phyloP scores from a whole-genome alignment of 805 yeast species.

The Zygosaccharomyces pseudorouxii region DNA sequence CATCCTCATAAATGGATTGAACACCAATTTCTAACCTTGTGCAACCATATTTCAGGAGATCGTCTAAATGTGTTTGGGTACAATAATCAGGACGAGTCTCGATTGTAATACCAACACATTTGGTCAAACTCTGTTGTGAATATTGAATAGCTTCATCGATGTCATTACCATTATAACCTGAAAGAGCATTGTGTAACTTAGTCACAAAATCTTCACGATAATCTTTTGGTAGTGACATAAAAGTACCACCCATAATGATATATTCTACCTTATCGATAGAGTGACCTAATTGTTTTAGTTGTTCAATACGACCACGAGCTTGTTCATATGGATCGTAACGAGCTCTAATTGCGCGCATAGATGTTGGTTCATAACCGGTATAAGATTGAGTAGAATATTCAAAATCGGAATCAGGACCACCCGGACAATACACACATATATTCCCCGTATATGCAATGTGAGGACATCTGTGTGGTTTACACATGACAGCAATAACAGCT shows the following conservation, averaged over 20 bases:
- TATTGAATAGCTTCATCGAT: conserved; percentile 86
- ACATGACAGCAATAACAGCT: conserved; percentile 99
- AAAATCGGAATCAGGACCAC: conserved; percentile 97
- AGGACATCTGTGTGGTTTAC: conserved; percentile 98
- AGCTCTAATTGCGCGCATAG: conserved; percentile 99
- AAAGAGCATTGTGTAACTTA: conserved; percentile 87
- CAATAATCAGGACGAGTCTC: conserved; percentile 99
- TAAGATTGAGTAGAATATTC: conserved; percentile 97
- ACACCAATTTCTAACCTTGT: conserved; percentile 96
- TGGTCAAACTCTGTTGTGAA: conserved; percentile 91
- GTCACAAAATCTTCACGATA: conserved; percentile 88
- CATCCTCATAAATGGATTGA: conserved; percentile 95
- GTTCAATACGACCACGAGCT: conserved; percentile 96
- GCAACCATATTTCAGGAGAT: conserved; percentile 94
- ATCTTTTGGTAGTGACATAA: conserved; percentile 87
- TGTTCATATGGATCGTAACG: conserved; percentile 98
- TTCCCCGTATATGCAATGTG: conserved; percentile 98
- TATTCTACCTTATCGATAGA: conserved; percentile 96
- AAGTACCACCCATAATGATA: conserved; percentile 98
- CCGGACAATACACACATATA: conserved; percentile 97
- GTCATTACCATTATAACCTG: conserved; percentile 84
- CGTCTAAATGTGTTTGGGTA: conserved; percentile 90
- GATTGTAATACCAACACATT: conserved; percentile 97
- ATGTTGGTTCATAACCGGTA: conserved; percentile 97
- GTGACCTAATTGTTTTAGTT: conserved; percentile 90